Base-by-base conservation (phyloP, 1,139 yeast species). In the Scheffersomyces insectosa region DNA sequence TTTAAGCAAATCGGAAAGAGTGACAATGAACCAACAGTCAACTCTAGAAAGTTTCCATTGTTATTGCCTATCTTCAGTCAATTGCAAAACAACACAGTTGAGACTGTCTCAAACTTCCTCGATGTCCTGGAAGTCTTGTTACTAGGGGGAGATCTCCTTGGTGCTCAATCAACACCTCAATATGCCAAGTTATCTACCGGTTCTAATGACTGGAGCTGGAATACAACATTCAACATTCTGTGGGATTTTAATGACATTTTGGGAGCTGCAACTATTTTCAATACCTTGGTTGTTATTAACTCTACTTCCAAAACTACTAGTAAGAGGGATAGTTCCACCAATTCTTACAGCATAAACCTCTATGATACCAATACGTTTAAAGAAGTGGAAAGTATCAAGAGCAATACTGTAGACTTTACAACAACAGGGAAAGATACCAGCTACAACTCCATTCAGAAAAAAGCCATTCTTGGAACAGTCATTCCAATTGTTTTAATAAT, bases 31-130 rank as follows among this genome's bases (percentile, higher is more conserved):
- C 49, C 55, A 11, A 52, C 55, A 23, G 68, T 80, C 3, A 79
- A 76, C 46, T 67, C 84, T 10, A 65, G 87, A 40, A 68, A 70
- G 1, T 57, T 63, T 33, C 67, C 85, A 0, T 52, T 81, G 45
- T 66, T 72, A 1, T 56, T 82, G 11, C 85, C 85, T 0, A 57
- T 72, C 1, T 74, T 73, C 40, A 42, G 51, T 3, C 63, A 61
- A 2, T 46, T 71, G 28, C 37, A 48, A 1, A 59, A 60, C 38
- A 46, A 46, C 36, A 41, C 60, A 0, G 33, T 43, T 1, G 42
- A 46, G 1, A 51, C 62, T 3, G 54, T 73, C 11, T 28, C 48
- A 4, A 52, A 53, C 33, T 50, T 60, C 37, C 65, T 62, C 38
- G 37, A 37, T 14, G 64, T 69, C 2, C 49, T 50, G 3, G 57